A percentile compares a stretch with the other conserved stretches of the same genome.
These are phyloP conservation scores for Suhomyces xylopsoci DNA, from an alignment of 805 yeast species.

Conservation along the genomic window DNA sequence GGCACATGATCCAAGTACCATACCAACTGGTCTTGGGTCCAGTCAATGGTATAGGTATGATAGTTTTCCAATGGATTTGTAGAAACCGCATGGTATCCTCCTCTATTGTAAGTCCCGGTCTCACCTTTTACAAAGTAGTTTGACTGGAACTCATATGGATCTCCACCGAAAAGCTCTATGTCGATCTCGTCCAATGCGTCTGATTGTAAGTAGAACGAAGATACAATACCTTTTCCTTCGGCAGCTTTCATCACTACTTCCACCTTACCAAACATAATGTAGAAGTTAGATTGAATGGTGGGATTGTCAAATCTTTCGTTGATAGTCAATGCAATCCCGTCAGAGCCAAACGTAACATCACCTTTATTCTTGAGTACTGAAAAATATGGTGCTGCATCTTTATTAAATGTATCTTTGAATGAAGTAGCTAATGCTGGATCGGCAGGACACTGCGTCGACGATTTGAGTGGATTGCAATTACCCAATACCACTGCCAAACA, in stretches of 20 bases:
- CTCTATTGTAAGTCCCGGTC: slow-evolving; percentile 75
- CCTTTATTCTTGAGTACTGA: slow-evolving; percentile 7
- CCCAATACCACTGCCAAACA: slow-evolving; percentile 5
- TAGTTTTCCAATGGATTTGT: slow-evolving; percentile 52
- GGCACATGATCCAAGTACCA: slow-evolving; percentile 73
- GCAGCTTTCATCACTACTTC: slow-evolving; percentile 74
- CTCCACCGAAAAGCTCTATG: slow-evolving; percentile 84
- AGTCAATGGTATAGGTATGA: slow-evolving; percentile 82
- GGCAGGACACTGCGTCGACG: slow-evolving; percentile 20
- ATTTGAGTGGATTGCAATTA: slow-evolving; percentile 28
- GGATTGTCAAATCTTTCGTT: slow-evolving; percentile 73
- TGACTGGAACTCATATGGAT: slow-evolving; percentile 68
- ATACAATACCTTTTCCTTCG: slow-evolving; percentile 72
- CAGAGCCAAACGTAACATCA: slow-evolving; percentile 22
- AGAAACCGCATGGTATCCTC: slow-evolving; percentile 59
- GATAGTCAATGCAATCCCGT: slow-evolving; percentile 63
- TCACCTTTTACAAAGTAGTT: slow-evolving; percentile 82
- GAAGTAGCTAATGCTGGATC: slow-evolving; percentile 29
- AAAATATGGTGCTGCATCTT: slow-evolving; percentile 7
- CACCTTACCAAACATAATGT: slow-evolving; percentile 85
- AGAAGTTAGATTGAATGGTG: slow-evolving; percentile 69
- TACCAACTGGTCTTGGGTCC: slow-evolving; percentile 63
- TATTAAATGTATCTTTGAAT: slow-evolving; percentile 26
- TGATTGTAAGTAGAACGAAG: slow-evolving; percentile 74
- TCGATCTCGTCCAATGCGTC: slow-evolving; percentile 92